Evolutionary conservation across 106 monocot genomes (phyloP), one percentile per base, ranked within the genome.

Genomic region (Alisma plantagoaquatica): DNA sequence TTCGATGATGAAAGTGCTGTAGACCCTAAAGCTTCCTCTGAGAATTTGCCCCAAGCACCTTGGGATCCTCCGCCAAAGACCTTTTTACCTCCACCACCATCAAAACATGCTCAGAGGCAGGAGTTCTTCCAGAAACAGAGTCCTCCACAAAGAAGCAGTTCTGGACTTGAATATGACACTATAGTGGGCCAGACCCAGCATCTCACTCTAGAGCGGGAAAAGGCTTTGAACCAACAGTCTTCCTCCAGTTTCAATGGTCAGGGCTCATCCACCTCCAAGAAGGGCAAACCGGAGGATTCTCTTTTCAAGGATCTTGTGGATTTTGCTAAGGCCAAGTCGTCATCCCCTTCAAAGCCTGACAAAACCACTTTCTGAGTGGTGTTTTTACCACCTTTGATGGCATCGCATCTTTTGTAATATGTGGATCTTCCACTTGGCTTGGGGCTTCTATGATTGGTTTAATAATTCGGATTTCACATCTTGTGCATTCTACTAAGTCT

Each of bases 291-390:
- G 14, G 83, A 94, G 60, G 94, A 88, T 35, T 22, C 46, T 22
- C 84, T 94, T 22, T 94, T 94, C 72, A 87, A 87, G 58, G 94
- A 94, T 28, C 75, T 94, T 48, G 77, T 94, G 18, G 94, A 94
- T 73, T 84, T 94, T 43, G 87, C 80, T 11, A 94, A 67, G 61
- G 75, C 75, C 42, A 87, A 87, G 41, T 64, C 77, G 2, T 77
- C 76, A 5, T 50, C 84, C 33, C 29, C 81, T 21, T 19, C 79
- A 19, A 90, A 74, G 42, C 73, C 82, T n/a, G n/a, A n/a, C n/a
- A n/a, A n/a, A n/a, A n/a, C n/a, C n/a, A n/a, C n/a, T n/a, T n/a
- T n/a, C n/a, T n/a, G n/a, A n/a, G n/a, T n/a, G n/a, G n/a, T n/a
- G n/a, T n/a, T n/a, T n/a, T n/a, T n/a, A n/a, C n/a, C n/a, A n/a